Percentiles rank a stretch among this genome's conserved stretches.
Conservation (phyloP, 352 stramenopile genomes). For the Globisporangium polare region DNA sequence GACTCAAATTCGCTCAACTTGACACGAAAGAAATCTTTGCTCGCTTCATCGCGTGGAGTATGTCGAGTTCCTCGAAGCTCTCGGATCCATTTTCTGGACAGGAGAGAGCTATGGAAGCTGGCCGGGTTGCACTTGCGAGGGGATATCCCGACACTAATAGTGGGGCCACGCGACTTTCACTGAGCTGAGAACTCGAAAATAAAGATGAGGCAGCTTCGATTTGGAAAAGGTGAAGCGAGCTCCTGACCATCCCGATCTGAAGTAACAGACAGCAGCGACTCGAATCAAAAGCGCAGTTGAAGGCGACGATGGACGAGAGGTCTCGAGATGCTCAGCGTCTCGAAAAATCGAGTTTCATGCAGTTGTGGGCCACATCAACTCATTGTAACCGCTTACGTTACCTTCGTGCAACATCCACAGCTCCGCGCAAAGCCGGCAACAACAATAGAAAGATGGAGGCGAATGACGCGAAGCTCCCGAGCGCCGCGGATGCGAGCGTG, state of each 20-base stretch:
- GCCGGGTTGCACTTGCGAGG: background rate
- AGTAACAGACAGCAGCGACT: too few relatives aligned
- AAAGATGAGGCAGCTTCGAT: too few relatives aligned
- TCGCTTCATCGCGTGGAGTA: background rate
- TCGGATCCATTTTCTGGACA: background rate
- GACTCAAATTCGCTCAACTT: background rate
- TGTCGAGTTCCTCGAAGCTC: background rate
- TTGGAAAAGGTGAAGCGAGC: too few relatives aligned
- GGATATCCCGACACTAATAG: background rate
- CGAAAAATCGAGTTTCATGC: too few relatives aligned
- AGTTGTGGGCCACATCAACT: too few relatives aligned
- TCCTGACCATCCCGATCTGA: too few relatives aligned
- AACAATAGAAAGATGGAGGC: constrained; percentile 2
- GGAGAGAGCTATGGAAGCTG: background rate
- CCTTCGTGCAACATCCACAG: constrained; percentile 4
- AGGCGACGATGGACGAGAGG: too few relatives aligned
- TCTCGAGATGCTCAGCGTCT: too few relatives aligned
- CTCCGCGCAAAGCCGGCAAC: background rate
- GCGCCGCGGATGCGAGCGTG: background rate
- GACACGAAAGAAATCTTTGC: background rate
- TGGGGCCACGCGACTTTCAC: background rate
- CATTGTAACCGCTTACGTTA: too few relatives aligned
- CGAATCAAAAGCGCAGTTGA: too few relatives aligned
- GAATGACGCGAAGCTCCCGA: background rate
- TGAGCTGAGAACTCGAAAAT: background rate